Base-by-base conservation (phyloP, 345 rosid genomes). In the Camelina sativa region DNA sequence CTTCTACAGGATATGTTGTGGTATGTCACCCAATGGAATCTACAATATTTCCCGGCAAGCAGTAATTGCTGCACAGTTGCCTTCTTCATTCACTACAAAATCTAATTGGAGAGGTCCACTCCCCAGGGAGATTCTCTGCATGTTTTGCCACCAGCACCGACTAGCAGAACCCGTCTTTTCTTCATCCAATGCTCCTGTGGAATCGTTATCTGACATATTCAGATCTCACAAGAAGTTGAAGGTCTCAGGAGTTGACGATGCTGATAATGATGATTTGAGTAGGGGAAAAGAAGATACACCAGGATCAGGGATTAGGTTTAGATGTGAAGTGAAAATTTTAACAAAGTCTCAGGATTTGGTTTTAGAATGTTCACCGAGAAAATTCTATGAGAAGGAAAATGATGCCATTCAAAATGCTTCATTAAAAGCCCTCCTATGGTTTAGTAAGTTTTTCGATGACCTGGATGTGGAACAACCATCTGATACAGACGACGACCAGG, bases 21-120 rank as follows among this genome's bases (percentile, higher is more conserved):
- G 83, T 81, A 90, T 87, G 87, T 77, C 81, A 58, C 99, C 99
- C 3, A 81, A 82, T 77, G 99, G 99, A 65, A 68, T 80, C 72
- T 94, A 94, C 79, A 94, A 90, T 82, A 62, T 94, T 79, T 86
- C 92, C 11, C 79, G 97, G 79, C 87, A 86, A 63, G 91, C 97
- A 63, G 56, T 90, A 47, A 82, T 92, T 68, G 76, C 83, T 4
- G 86, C 97, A 15, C 89, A 88, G 79, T 79, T 91, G 81, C 97
- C 99, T 48, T 13, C 54, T 34, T 70, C 80, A 34, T 92, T 80
- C 74, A 91, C 96, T 11, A 83, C 90, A 50, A 91, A 80, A 77
- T 68, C 91, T 75, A 87, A 88, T 55, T 94, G 99, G 99, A 88
- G 87, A 73, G 97, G 97, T 68, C 83, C 86, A 69, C 80, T 80